These are phyloP conservation scores for Backusella macrospora DNA, from an alignment of 192 early-diverging fungal genomes.

Conservation along the genomic window DNA sequence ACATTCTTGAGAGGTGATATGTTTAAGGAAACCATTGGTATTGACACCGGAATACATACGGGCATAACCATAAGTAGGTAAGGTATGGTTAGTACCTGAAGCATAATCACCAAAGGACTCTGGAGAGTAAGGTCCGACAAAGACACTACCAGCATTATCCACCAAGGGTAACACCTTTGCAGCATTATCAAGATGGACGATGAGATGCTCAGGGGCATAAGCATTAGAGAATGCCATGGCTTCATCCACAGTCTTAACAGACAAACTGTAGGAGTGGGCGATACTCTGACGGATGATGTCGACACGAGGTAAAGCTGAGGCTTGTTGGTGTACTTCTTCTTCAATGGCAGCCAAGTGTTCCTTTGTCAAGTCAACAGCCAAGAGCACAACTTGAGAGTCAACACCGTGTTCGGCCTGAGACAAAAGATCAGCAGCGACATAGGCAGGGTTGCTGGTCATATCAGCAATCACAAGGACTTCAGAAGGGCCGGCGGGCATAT, in stretches of 20 bases:
- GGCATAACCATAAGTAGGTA: slow-evolving; percentile 98
- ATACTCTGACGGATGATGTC: slow-evolving; percentile 89
- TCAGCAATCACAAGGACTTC: slow-evolving; percentile 98
- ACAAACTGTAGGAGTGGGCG: slow-evolving; percentile 81
- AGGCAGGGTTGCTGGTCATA: slow-evolving; percentile 76
- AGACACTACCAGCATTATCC: slow-evolving; percentile 93
- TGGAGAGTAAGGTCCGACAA: slow-evolving; percentile 95
- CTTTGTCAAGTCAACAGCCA: slow-evolving; percentile 76
- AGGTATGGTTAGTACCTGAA: slow-evolving; percentile 98
- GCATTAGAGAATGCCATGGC: slow-evolving; percentile 93
- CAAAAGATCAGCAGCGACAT: slow-evolving; percentile 94
- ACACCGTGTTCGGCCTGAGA: slow-evolving; percentile 97
- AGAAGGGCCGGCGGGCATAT: slow-evolving; percentile 99
- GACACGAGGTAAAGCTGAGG: slow-evolving; percentile 79
- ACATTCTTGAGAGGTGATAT: slow-evolving; percentile 93
- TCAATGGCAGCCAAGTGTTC: slow-evolving; percentile 76
- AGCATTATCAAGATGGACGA: slow-evolving; percentile 87
- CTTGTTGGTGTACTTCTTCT: slow-evolving; percentile 81
- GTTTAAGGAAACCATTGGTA: slow-evolving; percentile 95
- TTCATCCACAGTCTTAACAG: slow-evolving; percentile 68
- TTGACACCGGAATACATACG: slow-evolving; percentile 99
- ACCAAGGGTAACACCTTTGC: slow-evolving; percentile 65
- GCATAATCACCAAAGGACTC: slow-evolving; percentile 99
- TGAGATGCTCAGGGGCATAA: slow-evolving; percentile 98
- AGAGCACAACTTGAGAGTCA: slow-evolving; percentile 95